Conservation (phyloP, 1,139 yeast species). For the Blastobotrys niveus region DNA sequence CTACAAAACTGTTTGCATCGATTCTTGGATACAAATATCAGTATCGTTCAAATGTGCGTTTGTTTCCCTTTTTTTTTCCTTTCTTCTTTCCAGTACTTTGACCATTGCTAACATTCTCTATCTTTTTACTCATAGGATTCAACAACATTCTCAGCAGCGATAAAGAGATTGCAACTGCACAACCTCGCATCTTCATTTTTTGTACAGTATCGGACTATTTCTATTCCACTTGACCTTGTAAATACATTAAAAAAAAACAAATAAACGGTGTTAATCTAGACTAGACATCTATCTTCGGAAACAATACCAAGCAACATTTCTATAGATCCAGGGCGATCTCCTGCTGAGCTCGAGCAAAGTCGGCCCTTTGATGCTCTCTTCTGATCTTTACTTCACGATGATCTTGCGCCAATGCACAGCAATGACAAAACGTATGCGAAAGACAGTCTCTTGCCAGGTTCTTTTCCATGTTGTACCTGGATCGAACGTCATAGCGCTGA, state of each 20-base stretch:
- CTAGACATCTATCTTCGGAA: too few relatives aligned
- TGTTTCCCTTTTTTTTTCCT: too few relatives aligned
- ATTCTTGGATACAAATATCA: conserved; percentile 80
- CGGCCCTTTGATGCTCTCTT: conserved; percentile 14
- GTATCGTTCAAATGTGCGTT: conserved; percentile 59
- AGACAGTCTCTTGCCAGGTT: conserved; percentile 12
- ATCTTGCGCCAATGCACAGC: conserved; percentile 23
- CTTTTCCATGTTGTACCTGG: conserved; percentile 16
- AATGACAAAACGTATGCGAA: conserved; percentile 17
- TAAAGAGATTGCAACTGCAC: too few relatives aligned
- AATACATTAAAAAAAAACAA: conserved; percentile 1
- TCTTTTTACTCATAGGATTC: too few relatives aligned
- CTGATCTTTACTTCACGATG: conserved; percentile 21
- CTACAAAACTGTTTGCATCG: conserved; percentile 76
- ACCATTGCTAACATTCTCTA: too few relatives aligned
- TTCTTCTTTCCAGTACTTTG: too few relatives aligned
- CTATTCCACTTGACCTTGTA: background rate
- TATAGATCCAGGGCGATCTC: conserved; percentile 9
- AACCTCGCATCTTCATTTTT: too few relatives aligned
- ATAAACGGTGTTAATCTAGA: too few relatives aligned
- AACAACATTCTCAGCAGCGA: too few relatives aligned
- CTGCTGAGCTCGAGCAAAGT: conserved; percentile 8
- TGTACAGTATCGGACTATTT: background rate
- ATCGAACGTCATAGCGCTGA: conserved; percentile 16
- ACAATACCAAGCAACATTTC: background rate